Percentiles rank a stretch among this genome's conserved stretches.
phyloP scores from a whole-genome alignment of 768 basidiomycete species.

The Bullera alba region DNA sequence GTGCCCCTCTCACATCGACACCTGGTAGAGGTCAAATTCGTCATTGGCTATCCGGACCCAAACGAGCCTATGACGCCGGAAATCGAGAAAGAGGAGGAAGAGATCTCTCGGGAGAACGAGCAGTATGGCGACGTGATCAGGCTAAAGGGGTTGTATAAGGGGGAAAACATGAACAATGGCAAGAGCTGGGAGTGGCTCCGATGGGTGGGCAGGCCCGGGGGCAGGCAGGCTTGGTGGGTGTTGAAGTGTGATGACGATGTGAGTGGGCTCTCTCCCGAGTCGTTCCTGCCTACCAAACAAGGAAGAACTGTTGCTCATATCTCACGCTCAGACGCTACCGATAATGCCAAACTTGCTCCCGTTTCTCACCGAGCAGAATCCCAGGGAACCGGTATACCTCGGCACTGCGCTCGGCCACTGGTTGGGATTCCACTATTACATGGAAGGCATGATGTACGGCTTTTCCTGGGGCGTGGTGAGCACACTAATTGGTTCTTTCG shows the following conservation, averaged over 20 bases:
- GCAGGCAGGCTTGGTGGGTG: constrained; percentile 26
- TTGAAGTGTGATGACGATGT: constrained; percentile 33
- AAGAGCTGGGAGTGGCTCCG: constrained; percentile 31
- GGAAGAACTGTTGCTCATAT: constrained; percentile 5
- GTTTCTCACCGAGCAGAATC: constrained; percentile 11
- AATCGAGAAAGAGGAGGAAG: constrained; percentile 9
- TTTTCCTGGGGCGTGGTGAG: constrained; percentile 36
- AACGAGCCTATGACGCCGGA: background rate
- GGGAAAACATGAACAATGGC: constrained; percentile 38
- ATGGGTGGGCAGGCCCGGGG: constrained; percentile 22
- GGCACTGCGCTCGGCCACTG: constrained; percentile 20
- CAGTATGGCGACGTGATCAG: constrained; percentile 28
- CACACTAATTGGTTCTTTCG: background rate
- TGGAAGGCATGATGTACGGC: constrained; percentile 33
- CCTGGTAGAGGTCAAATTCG: constrained; percentile 5
- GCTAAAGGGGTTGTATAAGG: constrained; percentile 15
- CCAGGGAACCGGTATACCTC: constrained; percentile 23
- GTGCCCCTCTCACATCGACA: background rate
- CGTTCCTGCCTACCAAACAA: background rate
- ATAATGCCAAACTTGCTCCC: constrained; percentile 31
- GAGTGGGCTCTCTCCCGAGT: constrained; percentile 6
- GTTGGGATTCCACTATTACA: constrained; percentile 25
- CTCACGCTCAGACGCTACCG: constrained; percentile 27
- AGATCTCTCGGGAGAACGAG: constrained; percentile 13
- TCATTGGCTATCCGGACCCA: background rate